Evolutionary conservation across 148 eudicot species (phyloP), one percentile per base, ranked within the genome.

Genomic region (Silene uniflora): DNA sequence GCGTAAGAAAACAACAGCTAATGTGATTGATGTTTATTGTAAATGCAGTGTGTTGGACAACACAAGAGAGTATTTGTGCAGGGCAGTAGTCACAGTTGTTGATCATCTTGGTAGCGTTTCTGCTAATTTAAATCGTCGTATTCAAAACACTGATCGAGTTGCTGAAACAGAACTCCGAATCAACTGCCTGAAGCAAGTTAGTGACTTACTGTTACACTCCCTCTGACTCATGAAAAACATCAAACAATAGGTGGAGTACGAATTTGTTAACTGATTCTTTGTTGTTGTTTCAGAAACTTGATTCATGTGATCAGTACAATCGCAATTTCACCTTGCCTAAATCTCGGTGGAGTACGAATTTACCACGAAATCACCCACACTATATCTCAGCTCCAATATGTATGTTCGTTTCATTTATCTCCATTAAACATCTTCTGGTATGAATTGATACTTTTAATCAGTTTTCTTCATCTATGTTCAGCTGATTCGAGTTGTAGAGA

Each of bases 31-130:
- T 42, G 29, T 1, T 52, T 67, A 0, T 72, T 39, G 25, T 32
- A 2, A 21, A 58, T 80, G 79, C 86, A 91, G 97, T 17, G 89
- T 91, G 39, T 10, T 91, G 84, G 87, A 87, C 61, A 88, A 82
- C 81, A 87, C 97, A 13, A 91, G 80, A 67, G 97, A 91, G 81
- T 91, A 91, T 77, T 75, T 91, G 22, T 85, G 87, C 80, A 83
- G 75, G 67, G 90, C 93, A 59, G 85, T 88, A 13, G 88, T 90
- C 10, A 87, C 92, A 47, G 82, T 92, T 16, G 87, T 90, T 61
- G 97, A 92, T 83, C 94, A 88, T 83, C 84, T 92, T 10, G 94
- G 97, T 42, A 75, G 81, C 25, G 90, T 86, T 71, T 88, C 97
- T 14, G 82, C 91, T 47, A 89, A 83, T 81, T 88, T 92, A 25